Percentiles rank a stretch among this genome's conserved stretches.
Evolutionary conservation across 805 yeast species (phyloP).

Genomic region (Candida yuanshanica): DNA sequence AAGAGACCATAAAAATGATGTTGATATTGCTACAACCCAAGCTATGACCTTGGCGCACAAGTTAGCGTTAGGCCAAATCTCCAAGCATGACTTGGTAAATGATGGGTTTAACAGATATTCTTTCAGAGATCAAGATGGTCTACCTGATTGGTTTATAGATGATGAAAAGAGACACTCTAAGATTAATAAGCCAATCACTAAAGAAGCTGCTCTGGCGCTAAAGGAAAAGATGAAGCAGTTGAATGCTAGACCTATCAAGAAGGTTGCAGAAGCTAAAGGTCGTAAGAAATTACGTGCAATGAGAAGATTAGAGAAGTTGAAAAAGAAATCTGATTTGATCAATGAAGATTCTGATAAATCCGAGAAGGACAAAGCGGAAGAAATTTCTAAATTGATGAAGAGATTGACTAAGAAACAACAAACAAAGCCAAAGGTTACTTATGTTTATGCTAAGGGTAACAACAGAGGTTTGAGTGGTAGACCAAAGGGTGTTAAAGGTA

Average conservation of each 20-base stretch:
- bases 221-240: slow-evolving; percentile 71
- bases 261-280: slow-evolving; percentile 96
- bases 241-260: slow-evolving; percentile 97
- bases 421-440: slow-evolving; percentile 74
- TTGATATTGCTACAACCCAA: slow-evolving; percentile 86
- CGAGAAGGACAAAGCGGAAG: slow-evolving; percentile 93
- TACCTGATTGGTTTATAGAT: slow-evolving; percentile 96
- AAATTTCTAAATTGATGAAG: slow-evolving; percentile 79
- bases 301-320: slow-evolving; percentile 77
- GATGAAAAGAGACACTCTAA: slow-evolving; percentile 87
- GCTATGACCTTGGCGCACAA: slow-evolving; percentile 98
- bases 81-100: slow-evolving; percentile 78
- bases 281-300: slow-evolving; percentile 93
- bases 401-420: slow-evolving; percentile 68
- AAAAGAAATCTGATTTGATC: slow-evolving; percentile 88
- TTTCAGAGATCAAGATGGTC: slow-evolving; percentile 82
- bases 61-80: slow-evolving; percentile 82
- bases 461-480: slow-evolving; percentile 89
- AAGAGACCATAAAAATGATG: slow-evolving; percentile 51
- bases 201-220: slow-evolving; percentile 80
- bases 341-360: slow-evolving; percentile 83
- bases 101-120: slow-evolving; percentile 92
- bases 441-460: slow-evolving; percentile 81
- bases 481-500: slow-evolving; percentile 95
- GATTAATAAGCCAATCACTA: slow-evolving; percentile 86